phyloP scores from a whole-genome alignment of 2,329 filamentous ascomycete genomes.

The Aspergillus intermedius region DNA sequence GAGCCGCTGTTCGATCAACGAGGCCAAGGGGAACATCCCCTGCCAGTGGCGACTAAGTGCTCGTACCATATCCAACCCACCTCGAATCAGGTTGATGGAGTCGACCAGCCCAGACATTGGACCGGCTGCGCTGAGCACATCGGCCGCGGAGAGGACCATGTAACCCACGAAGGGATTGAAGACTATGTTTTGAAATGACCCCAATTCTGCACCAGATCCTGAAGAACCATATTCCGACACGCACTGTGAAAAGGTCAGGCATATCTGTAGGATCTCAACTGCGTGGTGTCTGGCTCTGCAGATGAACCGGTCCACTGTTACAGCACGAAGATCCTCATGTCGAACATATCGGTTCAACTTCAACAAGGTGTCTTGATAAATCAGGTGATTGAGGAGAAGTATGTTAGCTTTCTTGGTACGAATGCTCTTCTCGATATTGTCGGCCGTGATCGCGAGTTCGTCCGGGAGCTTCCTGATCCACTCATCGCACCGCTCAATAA shows the following conservation, averaged over 20 bases:
- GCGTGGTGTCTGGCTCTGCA: constrained; percentile 49
- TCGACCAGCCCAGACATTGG: constrained; percentile 45
- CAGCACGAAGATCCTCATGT: constrained; percentile 35
- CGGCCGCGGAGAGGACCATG: constrained; percentile 57
- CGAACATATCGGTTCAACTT: constrained; percentile 58
- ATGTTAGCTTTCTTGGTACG: constrained; percentile 50
- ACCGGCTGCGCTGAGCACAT: constrained; percentile 59
- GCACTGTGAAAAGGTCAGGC: constrained; percentile 18
- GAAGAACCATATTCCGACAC: constrained; percentile 17
- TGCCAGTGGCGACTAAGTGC: constrained; percentile 56
- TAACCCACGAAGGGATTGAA: constrained; percentile 59
- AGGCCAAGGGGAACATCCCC: constrained; percentile 47
- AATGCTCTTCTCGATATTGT: constrained; percentile 54
- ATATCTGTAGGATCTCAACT: constrained; percentile 45
- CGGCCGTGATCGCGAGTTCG: constrained; percentile 47
- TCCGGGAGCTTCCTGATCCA: constrained; percentile 55
- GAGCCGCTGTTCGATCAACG: constrained; percentile 44
- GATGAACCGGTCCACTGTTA: constrained; percentile 42
- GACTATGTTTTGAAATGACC: constrained; percentile 32
- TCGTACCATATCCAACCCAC: constrained; percentile 50
- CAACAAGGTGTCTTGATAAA: constrained; percentile 60
- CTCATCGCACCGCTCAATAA: constrained; percentile 47
- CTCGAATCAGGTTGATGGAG: constrained; percentile 49
- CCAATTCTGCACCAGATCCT: constrained; percentile 11
- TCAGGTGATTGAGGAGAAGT: constrained; percentile 58